Base-by-base conservation (phyloP, 495 filamentous ascomycete genomes). In the Penicillium pulvis region DNA sequence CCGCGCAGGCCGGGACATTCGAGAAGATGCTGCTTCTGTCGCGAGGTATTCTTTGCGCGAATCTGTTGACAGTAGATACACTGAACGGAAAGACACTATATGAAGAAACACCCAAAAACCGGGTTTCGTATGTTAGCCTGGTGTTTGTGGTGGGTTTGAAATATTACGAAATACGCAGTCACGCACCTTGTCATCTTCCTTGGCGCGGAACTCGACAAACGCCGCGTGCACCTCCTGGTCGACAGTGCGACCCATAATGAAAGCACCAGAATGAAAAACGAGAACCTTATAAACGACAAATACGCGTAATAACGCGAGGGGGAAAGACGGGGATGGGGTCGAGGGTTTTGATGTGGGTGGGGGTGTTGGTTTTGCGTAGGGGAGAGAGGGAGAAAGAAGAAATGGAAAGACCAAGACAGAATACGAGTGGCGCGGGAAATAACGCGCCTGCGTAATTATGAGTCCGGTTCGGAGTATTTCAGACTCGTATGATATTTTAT, bases 161-260 rank as follows among this genome's bases (percentile, higher is more conserved):
- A 77, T 73, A 75, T 78, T 76, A 78, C 77, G 75, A 77, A 75
- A 78, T 75, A 78, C 74, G 56, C 61, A 73, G 69, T 75, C 70
- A 79, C 75, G 66, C 74, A 82, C 81, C 79, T 83, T 83, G 70
- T 83, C 81, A 71, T 82, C 80, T 75, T 83, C 81, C 71, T 83
- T 83, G 74, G 81, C 81, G 70, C 81, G 78, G 63, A 83, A 83
- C 71, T 83, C 81, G 68, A 83, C 79, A 68, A 81, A 83, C 60
- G 81, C 80, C 61, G 80, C 78, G 69, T 83, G 81, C 59, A 83
- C 80, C 63, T 83, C 80, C 64, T 80, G 79, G 71, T 83, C 81
- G 65, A 82, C 81, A 31, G 80, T 83, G 49, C 81, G 79, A 69
- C 81, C 81, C 81, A 83, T 83, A 51, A 56, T 77, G 69, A 53